Evolutionary conservation across 768 basidiomycete species (phyloP).

Genomic region (Mrakia gelida): DNA sequence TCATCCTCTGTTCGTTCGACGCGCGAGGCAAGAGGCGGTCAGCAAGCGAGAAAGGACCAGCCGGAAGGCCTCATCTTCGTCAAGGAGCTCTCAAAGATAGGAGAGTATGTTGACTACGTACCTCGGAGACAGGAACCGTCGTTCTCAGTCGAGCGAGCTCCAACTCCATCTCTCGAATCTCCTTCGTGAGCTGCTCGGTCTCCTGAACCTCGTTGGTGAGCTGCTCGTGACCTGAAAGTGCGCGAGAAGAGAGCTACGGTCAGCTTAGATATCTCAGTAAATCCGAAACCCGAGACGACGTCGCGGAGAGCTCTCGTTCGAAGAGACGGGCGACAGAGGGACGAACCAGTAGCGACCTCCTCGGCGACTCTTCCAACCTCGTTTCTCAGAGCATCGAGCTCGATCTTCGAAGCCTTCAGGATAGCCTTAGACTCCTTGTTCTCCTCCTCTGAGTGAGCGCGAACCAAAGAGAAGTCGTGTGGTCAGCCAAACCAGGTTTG

Average conservation of each 20-base stretch:
- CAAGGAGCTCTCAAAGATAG: too few relatives aligned
- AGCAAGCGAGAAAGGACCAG: not conserved
- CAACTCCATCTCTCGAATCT: constrained; percentile 78
- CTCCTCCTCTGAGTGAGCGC: constrained; percentile 57
- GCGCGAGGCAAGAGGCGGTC: not conserved
- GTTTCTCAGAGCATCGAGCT: constrained; percentile 55
- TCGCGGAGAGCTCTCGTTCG: not conserved
- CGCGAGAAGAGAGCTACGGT: not conserved
- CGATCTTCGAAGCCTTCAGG: constrained; percentile 62
- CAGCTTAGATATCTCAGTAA: not conserved
- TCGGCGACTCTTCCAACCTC: constrained; percentile 62
- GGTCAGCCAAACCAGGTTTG: not conserved
- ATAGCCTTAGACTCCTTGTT: constrained; percentile 56
- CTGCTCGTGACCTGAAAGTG: constrained; percentile 35
- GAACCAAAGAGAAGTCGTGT: too few relatives aligned
- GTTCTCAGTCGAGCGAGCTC: constrained; percentile 74
- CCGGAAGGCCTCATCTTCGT: too few relatives aligned
- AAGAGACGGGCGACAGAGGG: not conserved
- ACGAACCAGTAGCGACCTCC: constrained; percentile 43
- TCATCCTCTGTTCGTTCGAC: constrained; percentile 55
- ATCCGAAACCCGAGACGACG: not conserved
- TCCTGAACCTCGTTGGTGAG: constrained; percentile 36
- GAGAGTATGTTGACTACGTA: constrained; percentile 23
- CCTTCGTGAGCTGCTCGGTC: constrained; percentile 38
- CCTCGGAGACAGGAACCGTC: constrained; percentile 59